Percentiles rank a stretch among this genome's conserved stretches.
Conservation (phyloP, 352 stramenopile genomes). For the Globisporangium middletonii region DNA sequence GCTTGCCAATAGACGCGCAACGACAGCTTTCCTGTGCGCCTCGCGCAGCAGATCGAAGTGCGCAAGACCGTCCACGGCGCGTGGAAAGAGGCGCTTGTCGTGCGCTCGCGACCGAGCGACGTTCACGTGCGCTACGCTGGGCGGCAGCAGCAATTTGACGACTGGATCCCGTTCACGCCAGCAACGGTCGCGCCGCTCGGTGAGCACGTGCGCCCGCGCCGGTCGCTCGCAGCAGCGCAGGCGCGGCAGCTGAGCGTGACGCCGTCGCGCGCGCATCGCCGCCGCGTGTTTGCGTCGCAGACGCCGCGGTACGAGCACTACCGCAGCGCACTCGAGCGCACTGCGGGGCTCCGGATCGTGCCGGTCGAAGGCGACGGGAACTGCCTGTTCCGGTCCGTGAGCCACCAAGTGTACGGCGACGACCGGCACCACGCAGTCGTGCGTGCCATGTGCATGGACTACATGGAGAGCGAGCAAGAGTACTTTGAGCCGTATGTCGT, state of each 20-base stretch:
- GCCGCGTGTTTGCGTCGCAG: constrained; percentile 58
- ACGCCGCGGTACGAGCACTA: constrained; percentile 80
- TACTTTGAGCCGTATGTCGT: constrained; percentile 92
- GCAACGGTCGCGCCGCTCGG: constrained; percentile 45
- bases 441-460: constrained; percentile 90
- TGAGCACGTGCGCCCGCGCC: constrained; percentile 39
- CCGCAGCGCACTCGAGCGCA: constrained; percentile 31
- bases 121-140: constrained; percentile 66
- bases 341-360: constrained; percentile 38
- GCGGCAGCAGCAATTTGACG: constrained; percentile 57
- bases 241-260: constrained; percentile 45
- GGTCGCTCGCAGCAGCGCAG: constrained; percentile 19
- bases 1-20: constrained; percentile 30
- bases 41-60: constrained; percentile 70
- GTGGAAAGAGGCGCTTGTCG: constrained; percentile 67
- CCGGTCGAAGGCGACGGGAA: constrained; percentile 94
- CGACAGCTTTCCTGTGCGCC: constrained; percentile 50
- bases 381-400: constrained; percentile 96
- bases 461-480: constrained; percentile 92
- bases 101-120: constrained; percentile 31
- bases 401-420: constrained; percentile 95
- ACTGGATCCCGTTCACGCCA: constrained; percentile 66
- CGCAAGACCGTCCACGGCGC: constrained; percentile 26
- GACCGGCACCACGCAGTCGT: constrained; percentile 88
- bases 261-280: constrained; percentile 22